phyloP scores from a whole-genome alignment of 805 yeast genomes.

The Nematodospora valgi region DNA sequence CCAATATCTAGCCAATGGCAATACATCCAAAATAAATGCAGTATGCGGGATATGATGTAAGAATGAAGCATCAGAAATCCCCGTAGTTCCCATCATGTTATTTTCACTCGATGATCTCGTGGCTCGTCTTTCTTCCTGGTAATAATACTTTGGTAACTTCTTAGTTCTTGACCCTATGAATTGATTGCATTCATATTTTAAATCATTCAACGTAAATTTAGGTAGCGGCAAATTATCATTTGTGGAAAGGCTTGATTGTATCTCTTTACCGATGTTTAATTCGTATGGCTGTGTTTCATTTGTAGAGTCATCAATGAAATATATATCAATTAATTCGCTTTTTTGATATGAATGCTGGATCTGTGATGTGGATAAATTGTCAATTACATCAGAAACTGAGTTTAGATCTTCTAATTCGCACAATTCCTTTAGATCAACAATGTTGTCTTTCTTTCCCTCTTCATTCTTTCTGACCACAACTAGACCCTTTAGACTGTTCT shows the following conservation, averaged over 20 bases:
- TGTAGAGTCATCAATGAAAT: conserved; percentile 28
- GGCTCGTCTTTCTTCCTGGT: neutral
- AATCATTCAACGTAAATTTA: conserved; percentile 11
- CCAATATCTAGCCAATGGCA: conserved; percentile 34
- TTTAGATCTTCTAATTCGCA: conserved; percentile 18
- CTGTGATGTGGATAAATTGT: conserved; percentile 20
- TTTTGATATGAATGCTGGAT: conserved; percentile 20
- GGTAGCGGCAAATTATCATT: conserved; percentile 1
- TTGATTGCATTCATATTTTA: conserved; percentile 11
- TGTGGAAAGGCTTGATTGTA: conserved; percentile 7
- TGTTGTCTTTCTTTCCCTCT: neutral
- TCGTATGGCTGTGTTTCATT: conserved; percentile 38
- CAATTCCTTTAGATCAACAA: neutral
- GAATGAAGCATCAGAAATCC: conserved; percentile 34
- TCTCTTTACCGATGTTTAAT: conserved; percentile 24
- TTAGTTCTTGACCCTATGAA: conserved; percentile 35
- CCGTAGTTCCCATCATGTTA: conserved; percentile 17
- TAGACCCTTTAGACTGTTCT: neutral
- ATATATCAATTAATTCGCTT: conserved; percentile 37
- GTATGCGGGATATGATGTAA: conserved; percentile 20
- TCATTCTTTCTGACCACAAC: neutral
- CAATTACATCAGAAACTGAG: conserved; percentile 29
- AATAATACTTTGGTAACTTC: conserved; percentile 19
- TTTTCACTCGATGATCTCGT: conserved; percentile 6
- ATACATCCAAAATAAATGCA: conserved; percentile 28